Percentiles rank a stretch among this genome's conserved stretches.
Conservation (phyloP, 2,329 filamentous ascomycete species). For the Leptodontidium sp. region DNA sequence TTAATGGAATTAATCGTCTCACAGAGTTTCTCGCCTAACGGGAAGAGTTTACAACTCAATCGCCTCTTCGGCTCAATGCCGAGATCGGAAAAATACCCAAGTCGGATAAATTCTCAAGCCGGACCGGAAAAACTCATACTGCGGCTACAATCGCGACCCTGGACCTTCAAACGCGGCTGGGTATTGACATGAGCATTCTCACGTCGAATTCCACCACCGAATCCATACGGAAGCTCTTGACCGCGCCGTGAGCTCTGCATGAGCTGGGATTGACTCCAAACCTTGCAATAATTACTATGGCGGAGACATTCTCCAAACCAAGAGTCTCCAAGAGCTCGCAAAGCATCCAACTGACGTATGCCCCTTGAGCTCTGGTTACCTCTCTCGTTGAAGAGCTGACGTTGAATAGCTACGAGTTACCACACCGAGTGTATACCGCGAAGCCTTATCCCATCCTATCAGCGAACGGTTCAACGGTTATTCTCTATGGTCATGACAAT, state of each 20-base stretch:
- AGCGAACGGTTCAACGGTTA: conserved; percentile 68
- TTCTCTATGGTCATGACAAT: conserved; percentile 70
- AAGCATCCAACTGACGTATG: conserved; percentile 43
- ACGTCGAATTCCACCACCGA: background rate
- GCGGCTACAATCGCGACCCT: background rate
- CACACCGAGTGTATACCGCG: conserved; percentile 64
- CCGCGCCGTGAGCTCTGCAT: background rate
- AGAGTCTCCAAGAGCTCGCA: conserved; percentile 41
- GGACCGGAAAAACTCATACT: background rate
- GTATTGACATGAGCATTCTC: background rate
- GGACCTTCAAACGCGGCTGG: background rate
- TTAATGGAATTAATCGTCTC: background rate
- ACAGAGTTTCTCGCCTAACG: background rate
- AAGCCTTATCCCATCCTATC: conserved; percentile 69
- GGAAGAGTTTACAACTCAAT: background rate
- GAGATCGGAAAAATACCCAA: too few relatives aligned
- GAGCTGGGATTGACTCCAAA: background rate
- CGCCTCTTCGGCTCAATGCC: too few relatives aligned
- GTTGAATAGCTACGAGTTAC: conserved; percentile 64
- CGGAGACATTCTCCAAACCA: conserved; percentile 39
- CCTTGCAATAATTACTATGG: conserved; percentile 24
- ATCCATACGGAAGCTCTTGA: background rate
- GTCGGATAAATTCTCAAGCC: background rate
- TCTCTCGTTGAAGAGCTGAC: conserved; percentile 11
- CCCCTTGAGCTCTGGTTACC: background rate